A percentile compares a stretch with the other conserved stretches of the same genome.
These are phyloP conservation scores for Saccharomycopsis amapae DNA, from an alignment of 805 yeast species.

Conservation along the genomic window DNA sequence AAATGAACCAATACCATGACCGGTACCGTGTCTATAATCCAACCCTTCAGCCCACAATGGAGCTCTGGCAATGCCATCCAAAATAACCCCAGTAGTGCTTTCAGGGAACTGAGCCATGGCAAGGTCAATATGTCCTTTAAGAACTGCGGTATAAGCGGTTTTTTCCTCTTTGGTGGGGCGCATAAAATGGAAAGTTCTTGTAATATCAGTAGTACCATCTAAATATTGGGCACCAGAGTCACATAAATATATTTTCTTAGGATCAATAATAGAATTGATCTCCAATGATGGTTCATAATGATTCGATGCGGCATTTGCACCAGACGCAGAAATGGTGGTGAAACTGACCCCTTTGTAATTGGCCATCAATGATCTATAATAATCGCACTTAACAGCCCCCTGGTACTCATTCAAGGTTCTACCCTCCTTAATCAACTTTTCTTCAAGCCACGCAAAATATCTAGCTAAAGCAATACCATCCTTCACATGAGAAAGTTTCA, in stretches of 20 bases:
- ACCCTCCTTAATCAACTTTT: constrained; percentile 34
- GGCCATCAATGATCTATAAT: constrained; percentile 36
- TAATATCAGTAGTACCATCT: constrained; percentile 60
- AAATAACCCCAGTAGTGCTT: constrained; percentile 44
- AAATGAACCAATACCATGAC: constrained; percentile 58
- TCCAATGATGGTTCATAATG: constrained; percentile 57
- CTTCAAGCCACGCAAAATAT: constrained; percentile 54
- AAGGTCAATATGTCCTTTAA: constrained; percentile 50
- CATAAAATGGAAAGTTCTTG: constrained; percentile 52
- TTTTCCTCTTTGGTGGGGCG: constrained; percentile 40
- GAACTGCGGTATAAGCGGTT: constrained; percentile 47
- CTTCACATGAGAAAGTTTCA: constrained; percentile 45
- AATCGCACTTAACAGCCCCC: constrained; percentile 41
- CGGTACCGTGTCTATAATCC: constrained; percentile 59
- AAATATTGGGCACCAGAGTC: constrained; percentile 58
- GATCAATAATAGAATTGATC: constrained; percentile 37
- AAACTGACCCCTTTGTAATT: constrained; percentile 60
- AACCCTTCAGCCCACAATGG: constrained; percentile 48
- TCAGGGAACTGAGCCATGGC: constrained; percentile 46
- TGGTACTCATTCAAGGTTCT: constrained; percentile 44
- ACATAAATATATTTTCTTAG: constrained; percentile 44
- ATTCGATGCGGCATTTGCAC: constrained; percentile 70
- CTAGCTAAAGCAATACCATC: constrained; percentile 51
- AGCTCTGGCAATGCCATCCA: constrained; percentile 55
- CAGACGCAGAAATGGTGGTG: constrained; percentile 68